These are phyloP conservation scores for Papilionanthe hybrid DNA, from an alignment of 116 monocot species.

Conservation along the genomic window DNA sequence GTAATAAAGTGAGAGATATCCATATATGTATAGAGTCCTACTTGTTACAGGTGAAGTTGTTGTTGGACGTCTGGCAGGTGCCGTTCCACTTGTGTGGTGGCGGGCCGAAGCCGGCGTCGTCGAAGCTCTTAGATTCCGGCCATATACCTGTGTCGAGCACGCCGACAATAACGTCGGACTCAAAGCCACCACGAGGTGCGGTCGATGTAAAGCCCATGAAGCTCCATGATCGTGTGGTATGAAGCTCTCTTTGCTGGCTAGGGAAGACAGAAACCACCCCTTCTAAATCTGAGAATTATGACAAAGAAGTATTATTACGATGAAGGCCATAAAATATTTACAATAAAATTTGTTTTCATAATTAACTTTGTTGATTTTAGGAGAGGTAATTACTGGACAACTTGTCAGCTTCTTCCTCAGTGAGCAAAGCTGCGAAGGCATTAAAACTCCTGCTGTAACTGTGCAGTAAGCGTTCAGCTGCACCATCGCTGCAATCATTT, in stretches of 20 bases:
- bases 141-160: conserved; percentile 25
- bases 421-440: conserved; percentile 11
- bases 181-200: neutral
- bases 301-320: too few species aligned
- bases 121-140: conserved; percentile 35
- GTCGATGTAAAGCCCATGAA: conserved; percentile 12
- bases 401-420: neutral
- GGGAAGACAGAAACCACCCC: conserved; percentile 19
- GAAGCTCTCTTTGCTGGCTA: conserved; percentile 3
- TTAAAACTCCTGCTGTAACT: conserved; percentile 16
- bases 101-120: conserved; percentile 23
- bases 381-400: neutral
- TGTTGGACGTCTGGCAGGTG: conserved; percentile 8
- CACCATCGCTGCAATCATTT: neutral
- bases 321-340: neutral
- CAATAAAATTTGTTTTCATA: neutral
- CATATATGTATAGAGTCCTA: neutral
- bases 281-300: conserved; percentile 4
- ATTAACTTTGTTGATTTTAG: too few species aligned
- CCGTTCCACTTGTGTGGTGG: conserved; percentile 33
- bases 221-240: conserved; percentile 26
- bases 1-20: too few species aligned
- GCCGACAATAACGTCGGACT: conserved; percentile 16
- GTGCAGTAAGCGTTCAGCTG: neutral
- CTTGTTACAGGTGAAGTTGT: conserved; percentile 33